Evolutionary conservation across 768 basidiomycete genomes (phyloP), one percentile per base, ranked within the genome.

Genomic region (Leucocoprinus birnbaumii): DNA sequence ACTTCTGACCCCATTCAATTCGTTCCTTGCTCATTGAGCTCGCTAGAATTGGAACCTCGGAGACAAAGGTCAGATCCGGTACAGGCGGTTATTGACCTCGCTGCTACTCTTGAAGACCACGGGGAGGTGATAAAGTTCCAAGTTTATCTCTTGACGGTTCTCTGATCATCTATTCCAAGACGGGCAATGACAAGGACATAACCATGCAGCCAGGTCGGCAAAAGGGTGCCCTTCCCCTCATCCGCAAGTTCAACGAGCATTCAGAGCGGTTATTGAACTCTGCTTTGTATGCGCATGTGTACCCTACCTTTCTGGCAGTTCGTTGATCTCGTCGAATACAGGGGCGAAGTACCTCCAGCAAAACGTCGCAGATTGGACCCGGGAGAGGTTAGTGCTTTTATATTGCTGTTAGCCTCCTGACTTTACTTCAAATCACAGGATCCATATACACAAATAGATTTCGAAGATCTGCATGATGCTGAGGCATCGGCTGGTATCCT

Each of bases 201-300:
- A 98, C 97, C 1, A 99, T 98, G 97, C 92, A 92, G 66, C 85
- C 96, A 13, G 97, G 97, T 14, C 82, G 87, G 63, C 90, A 97
- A 67, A 80, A 85, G 48, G 88, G 86, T 34, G 89, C 91, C 11
- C 71, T 99, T 21, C 97, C 97, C 0, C 78, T 98, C 45, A 98
- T 99, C 60, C 81, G 96, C 47, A 91, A 95, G 66, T 98, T 99
- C 72, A 99, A 98, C 63, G 94, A 98, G 64, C 97, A 99, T 68
- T 97, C 94, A 0, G 93, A 96, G 61, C 74, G 94, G 60, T 73
- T 98, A 9, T 73, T 98, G 13, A 87, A 89, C 55, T 85, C 91
- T 41, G 87, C 89, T 3, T 63, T 92, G 90, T 89, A 64, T 61
- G 68, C 61, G 16, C 44, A 35, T 34, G 18, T 40, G 31, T n/a